Evolutionary conservation across 768 basidiomycete species (phyloP).

Genomic region (Macrolepiota dolichaula): DNA sequence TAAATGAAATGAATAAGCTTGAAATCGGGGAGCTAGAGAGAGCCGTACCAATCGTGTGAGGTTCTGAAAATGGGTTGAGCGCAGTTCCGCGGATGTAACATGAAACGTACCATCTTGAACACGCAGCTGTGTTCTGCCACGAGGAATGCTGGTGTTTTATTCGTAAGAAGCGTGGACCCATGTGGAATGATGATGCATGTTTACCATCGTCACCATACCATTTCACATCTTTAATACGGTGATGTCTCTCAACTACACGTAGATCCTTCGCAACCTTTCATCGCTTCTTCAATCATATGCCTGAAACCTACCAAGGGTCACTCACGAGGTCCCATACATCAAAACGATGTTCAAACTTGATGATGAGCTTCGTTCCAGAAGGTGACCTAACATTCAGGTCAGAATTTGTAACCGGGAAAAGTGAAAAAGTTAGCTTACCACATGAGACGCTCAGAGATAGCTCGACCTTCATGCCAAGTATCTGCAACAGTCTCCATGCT

Average conservation of each 20-base stretch:
- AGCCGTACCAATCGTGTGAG: neutral
- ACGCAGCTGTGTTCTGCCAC: slow-evolving; percentile 9
- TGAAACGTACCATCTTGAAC: slow-evolving; percentile 3
- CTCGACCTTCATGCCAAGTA: neutral
- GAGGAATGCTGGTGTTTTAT: neutral
- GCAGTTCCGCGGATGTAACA: neutral
- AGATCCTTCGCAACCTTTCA: neutral
- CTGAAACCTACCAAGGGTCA: neutral
- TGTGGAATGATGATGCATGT: neutral
- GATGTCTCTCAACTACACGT: neutral
- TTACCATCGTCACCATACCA: slow-evolving; percentile 4
- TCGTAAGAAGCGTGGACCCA: neutral
- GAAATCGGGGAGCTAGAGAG: neutral
- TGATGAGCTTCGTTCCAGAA: slow-evolving; percentile 2
- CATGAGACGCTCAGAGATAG: neutral
- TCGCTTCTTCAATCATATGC: neutral
- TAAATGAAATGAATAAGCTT: neutral
- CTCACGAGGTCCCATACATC: slow-evolving; percentile 9
- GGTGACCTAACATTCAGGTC: neutral
- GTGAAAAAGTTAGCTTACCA: neutral
- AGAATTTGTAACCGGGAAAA: neutral
- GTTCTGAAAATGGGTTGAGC: neutral
- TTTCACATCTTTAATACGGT: neutral
- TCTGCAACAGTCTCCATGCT: neutral
- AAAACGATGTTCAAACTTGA: slow-evolving; percentile 9